Conservation (phyloP, 2,329 filamentous ascomycete species). For the Hypoxylon sp. region DNA sequence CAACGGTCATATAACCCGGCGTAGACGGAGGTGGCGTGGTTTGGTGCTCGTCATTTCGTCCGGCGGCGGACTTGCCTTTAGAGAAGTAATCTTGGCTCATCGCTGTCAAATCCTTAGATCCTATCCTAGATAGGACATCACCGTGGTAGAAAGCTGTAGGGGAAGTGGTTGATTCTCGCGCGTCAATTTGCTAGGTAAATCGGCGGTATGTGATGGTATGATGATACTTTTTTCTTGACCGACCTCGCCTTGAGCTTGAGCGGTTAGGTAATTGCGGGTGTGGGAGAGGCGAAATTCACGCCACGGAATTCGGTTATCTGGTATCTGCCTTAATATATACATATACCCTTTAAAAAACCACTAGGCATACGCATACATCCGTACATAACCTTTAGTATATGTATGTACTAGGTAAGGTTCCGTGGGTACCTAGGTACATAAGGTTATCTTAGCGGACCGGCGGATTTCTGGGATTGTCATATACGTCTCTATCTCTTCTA, state of each 20-base stretch:
- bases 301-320: neutral
- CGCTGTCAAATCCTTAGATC: slow-evolving; percentile 46
- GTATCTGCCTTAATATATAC: no score
- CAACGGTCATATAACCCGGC: slow-evolving; percentile 88
- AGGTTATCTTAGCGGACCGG: no score
- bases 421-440: no score
- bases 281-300: slow-evolving; percentile 15
- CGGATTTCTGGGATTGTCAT: neutral
- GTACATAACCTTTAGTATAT: no score
- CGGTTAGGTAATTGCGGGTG: neutral
- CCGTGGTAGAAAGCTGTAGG: slow-evolving; percentile 4
- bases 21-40: slow-evolving; percentile 44
- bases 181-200: slow-evolving; percentile 4
- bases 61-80: slow-evolving; percentile 64
- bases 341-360: no score
- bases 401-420: no score
- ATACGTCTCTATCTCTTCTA: slow-evolving; percentile 2
- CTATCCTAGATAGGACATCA: slow-evolving; percentile 33
- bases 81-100: slow-evolving; percentile 71
- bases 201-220: neutral
- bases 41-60: slow-evolving; percentile 45
- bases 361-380: no score
- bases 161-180: slow-evolving; percentile 6
- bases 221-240: slow-evolving; percentile 20
- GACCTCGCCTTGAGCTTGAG: neutral